These are phyloP conservation scores for Chaetomiaceae sp. DNA, from an alignment of 2,329 filamentous ascomycete genomes.

Conservation along the genomic window DNA sequence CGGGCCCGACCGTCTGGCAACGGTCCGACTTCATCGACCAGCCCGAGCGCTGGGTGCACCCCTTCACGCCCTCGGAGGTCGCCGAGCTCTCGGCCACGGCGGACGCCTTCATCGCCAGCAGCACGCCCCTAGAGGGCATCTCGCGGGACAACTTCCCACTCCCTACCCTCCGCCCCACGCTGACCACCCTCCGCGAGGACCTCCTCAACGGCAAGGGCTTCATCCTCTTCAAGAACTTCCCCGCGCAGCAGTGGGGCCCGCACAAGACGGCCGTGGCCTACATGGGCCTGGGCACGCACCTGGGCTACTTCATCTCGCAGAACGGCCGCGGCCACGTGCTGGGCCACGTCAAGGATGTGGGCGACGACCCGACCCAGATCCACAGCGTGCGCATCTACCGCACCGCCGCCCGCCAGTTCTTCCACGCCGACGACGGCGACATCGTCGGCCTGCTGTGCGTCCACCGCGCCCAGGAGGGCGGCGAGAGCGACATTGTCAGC, in stretches of 20 bases:
- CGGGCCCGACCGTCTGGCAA: constrained; percentile 68
- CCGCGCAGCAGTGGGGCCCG: constrained; percentile 68
- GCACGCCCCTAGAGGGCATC: constrained; percentile 67
- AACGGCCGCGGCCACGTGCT: constrained; percentile 82
- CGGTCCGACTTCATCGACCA: constrained; percentile 57
- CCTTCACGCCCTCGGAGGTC: constrained; percentile 62
- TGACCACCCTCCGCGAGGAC: constrained; percentile 36
- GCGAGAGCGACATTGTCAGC: constrained; percentile 77
- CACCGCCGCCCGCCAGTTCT: constrained; percentile 79
- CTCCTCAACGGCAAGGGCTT: constrained; percentile 79
- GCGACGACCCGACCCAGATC: constrained; percentile 74
- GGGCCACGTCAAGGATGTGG: constrained; percentile 84
- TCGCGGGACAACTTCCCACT: constrained; percentile 41
- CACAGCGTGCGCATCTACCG: constrained; percentile 87
- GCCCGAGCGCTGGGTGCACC: constrained; percentile 68
- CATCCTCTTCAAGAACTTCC: constrained; percentile 82
- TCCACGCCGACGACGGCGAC: constrained; percentile 79
- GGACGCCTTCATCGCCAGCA: constrained; percentile 62
- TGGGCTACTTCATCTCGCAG: constrained; percentile 84
- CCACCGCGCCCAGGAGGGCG: constrained; percentile 70
- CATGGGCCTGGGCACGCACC: constrained; percentile 79
- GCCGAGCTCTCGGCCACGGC: constrained; percentile 61
- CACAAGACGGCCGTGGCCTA: constrained; percentile 83
- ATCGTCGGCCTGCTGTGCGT: constrained; percentile 81
- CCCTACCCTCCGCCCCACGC: constrained; percentile 35